phyloP scores from a whole-genome alignment of 768 basidiomycete genomes.

The Fomitopsis serialis region DNA sequence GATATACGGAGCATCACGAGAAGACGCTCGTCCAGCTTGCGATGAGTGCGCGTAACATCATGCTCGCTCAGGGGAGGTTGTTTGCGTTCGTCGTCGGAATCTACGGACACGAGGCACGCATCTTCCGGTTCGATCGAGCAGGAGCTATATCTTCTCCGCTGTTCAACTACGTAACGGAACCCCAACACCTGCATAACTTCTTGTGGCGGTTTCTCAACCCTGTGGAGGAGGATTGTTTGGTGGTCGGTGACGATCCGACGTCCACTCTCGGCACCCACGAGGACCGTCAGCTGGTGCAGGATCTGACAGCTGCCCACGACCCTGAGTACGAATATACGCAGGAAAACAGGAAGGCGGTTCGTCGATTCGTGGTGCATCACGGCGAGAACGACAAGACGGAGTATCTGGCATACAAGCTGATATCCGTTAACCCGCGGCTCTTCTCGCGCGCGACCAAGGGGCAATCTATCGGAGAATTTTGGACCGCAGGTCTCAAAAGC shows the following conservation, averaged over 20 bases:
- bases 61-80: slow-evolving; percentile 6
- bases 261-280: not conserved
- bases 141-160: not conserved
- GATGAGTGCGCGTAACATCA: slow-evolving; percentile 5
- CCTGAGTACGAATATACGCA: not conserved
- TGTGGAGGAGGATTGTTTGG: not conserved
- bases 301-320: not conserved
- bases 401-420: slow-evolving; percentile 1
- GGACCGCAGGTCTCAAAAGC: too few species aligned
- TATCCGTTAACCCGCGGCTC: slow-evolving; percentile 4
- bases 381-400: not conserved
- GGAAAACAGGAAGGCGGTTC: slow-evolving; percentile 1
- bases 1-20: not conserved
- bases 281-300: not conserved
- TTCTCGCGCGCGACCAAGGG: slow-evolving; percentile 7
- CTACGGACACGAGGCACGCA: slow-evolving; percentile 5
- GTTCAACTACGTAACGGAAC: not conserved
- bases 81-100: slow-evolving; percentile 10
- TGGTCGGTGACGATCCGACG: not conserved
- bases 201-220: slow-evolving; percentile 11
- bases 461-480: too few species aligned
- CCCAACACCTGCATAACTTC: slow-evolving; percentile 1
- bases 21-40: slow-evolving; percentile 5
- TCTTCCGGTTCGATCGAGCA: slow-evolving; percentile 10
- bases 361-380: not conserved